Evolutionary conservation across 169 alveolate genomes (phyloP), one percentile per base, ranked within the genome.

Genomic region (Plasmodium billcollinsi): DNA sequence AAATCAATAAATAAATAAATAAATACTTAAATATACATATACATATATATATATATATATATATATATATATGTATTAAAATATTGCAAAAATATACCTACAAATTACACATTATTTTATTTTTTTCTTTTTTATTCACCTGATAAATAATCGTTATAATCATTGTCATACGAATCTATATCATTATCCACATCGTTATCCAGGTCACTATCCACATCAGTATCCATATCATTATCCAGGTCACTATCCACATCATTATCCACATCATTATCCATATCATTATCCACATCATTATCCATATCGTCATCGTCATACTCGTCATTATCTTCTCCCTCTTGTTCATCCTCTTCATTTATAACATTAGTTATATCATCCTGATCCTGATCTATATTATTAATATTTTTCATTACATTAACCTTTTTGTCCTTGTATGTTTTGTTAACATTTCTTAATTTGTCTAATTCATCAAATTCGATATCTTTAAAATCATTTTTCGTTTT

Each of bases 131-230:
- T 18, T 74, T 67, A 74, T 52, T 59, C 88, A 49, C 39, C 74
- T 24, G 74, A 29, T 24, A 26, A 20, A 67, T 74, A 74, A 33
- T 78, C 89, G 45, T 90, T 93, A n/a, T 43, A 65, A 9, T 69
- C 93, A 11, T 62, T 88, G 15, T 88, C 70, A 8, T 39, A 20
- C 9, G 92, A 12, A 20, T 85, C 94, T 1, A 39, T 47, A 1
- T 70, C 72, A 1, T 73, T 85, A 58, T 85, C 88, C 0, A 45
- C 65, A 8, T 59, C 88, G 2, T 47, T 5, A n/a, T 66, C 88
- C 2, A 61, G 67, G 11, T 11, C 39, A 18, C 63, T 49, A 11
- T 76, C 69, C 49, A 63, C 26, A 5, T 39, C 63, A 15, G 33
- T 70, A 43, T 50, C 75, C 14, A 26, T 45, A 20, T 43, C 29